Conservation (phyloP, 208 protist species). For the Herpetomonas samuelpessoai region DNA sequence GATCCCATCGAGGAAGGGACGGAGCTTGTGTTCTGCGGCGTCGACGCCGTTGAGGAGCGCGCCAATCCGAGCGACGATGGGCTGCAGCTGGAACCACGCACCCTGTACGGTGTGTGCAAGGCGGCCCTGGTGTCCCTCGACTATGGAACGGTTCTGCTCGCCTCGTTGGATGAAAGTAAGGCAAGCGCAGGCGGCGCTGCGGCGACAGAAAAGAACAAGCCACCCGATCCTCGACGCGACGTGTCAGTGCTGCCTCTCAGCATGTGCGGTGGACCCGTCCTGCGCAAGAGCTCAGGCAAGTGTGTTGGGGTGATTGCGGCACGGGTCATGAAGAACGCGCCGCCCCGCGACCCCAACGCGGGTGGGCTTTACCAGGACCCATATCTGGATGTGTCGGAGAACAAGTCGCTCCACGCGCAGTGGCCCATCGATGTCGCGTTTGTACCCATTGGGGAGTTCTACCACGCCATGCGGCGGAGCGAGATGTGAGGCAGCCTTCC, state of each 20-base stretch:
- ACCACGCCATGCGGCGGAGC: slow-evolving; percentile 52
- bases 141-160: slow-evolving; percentile 82
- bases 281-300: slow-evolving; percentile 69
- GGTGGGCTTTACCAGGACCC: slow-evolving; percentile 60
- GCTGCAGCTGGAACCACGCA: slow-evolving; percentile 30
- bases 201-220: not conserved
- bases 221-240: not conserved
- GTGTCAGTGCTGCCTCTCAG: slow-evolving; percentile 45
- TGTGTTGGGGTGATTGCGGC: slow-evolving; percentile 87
- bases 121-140: slow-evolving; percentile 74
- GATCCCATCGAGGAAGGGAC: slow-evolving; percentile 60
- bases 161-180: slow-evolving; percentile 29
- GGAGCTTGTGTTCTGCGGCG: slow-evolving; percentile 58
- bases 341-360: slow-evolving; percentile 42
- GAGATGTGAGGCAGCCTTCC: slow-evolving; percentile 70
- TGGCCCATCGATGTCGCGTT: slow-evolving; percentile 72
- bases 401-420: slow-evolving; percentile 41
- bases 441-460: slow-evolving; percentile 77
- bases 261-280: slow-evolving; percentile 85
- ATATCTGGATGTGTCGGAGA: slow-evolving; percentile 77
- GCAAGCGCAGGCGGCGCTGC: not conserved
- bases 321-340: slow-evolving; percentile 52
- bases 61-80: slow-evolving; percentile 84
- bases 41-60: slow-evolving; percentile 58
- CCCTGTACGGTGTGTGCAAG: slow-evolving; percentile 55